These are phyloP conservation scores for Bocquillonia castaneifolia DNA, from an alignment of 441 rosid genomes.

Conservation along the genomic window DNA sequence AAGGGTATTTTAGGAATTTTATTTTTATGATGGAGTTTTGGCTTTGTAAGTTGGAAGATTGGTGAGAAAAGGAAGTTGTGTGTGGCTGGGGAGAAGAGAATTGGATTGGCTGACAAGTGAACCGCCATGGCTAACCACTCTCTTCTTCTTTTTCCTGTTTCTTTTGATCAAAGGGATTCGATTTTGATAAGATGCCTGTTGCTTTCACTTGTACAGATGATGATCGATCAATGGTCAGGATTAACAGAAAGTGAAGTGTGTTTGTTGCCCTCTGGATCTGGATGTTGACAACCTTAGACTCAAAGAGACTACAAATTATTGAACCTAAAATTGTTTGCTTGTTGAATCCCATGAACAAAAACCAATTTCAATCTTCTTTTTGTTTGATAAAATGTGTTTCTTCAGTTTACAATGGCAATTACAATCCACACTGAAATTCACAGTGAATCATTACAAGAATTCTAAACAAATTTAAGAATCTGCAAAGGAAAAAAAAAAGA, in stretches of 20 bases:
- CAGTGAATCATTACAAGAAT: constrained; percentile 8
- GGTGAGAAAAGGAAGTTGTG: background rate
- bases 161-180: background rate
- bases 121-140: constrained; percentile 24
- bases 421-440: background rate
- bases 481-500: background rate
- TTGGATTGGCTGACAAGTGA: constrained; percentile 24
- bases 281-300: too few relatives aligned
- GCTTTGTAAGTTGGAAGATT: constrained; percentile 18
- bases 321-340: too few relatives aligned
- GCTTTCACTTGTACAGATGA: background rate
- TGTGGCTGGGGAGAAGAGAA: constrained; percentile 9
- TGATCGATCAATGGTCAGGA: background rate
- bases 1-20: constrained; percentile 21
- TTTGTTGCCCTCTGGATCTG: too few relatives aligned
- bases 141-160: background rate
- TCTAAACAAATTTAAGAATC: background rate
- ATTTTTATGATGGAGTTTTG: constrained; percentile 22
- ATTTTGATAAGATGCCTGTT: background rate
- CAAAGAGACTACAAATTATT: too few relatives aligned
- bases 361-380: background rate
- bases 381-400: background rate
- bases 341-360: too few relatives aligned
- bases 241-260: too few relatives aligned
- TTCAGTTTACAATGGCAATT: background rate